These are phyloP conservation scores for Candida anglica DNA, from an alignment of 805 yeast species.

Conservation along the genomic window DNA sequence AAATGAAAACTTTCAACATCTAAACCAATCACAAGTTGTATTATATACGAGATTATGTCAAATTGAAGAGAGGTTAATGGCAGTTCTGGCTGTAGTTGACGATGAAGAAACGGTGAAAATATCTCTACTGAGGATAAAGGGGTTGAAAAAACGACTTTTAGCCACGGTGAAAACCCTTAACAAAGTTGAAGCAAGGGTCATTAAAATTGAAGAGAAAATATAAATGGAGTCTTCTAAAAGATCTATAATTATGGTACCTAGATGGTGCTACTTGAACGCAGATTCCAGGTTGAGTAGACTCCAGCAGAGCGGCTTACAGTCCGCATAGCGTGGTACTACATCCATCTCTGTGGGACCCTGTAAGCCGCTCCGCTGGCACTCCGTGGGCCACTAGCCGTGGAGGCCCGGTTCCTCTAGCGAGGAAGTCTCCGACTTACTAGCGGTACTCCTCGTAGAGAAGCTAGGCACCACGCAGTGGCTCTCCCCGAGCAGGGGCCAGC, in stretches of 20 bases:
- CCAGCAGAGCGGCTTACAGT: too few species aligned
- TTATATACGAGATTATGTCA: constrained; percentile 45
- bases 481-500: too few species aligned
- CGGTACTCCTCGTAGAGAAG: too few species aligned
- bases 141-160: constrained; percentile 28
- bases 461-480: too few species aligned
- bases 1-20: constrained; percentile 45
- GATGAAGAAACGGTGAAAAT: constrained; percentile 17
- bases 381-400: too few species aligned
- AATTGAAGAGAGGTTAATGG: constrained; percentile 31
- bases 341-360: too few species aligned
- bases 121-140: constrained; percentile 18
- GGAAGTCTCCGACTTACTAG: too few species aligned
- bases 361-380: too few species aligned
- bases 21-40: constrained; percentile 56
- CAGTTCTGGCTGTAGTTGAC: constrained; percentile 17
- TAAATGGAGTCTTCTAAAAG: too few species aligned
- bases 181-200: constrained; percentile 33
- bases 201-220: constrained; percentile 13
- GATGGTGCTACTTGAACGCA: neutral
- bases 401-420: too few species aligned
- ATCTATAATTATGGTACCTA: too few species aligned
- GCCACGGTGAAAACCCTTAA: constrained; percentile 24
- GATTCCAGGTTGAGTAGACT: neutral
- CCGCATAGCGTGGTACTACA: too few species aligned